Evolutionary conservation across 495 filamentous ascomycete species (phyloP), one percentile per base, ranked within the genome.

Genomic region (Neurospora sp.): DNA sequence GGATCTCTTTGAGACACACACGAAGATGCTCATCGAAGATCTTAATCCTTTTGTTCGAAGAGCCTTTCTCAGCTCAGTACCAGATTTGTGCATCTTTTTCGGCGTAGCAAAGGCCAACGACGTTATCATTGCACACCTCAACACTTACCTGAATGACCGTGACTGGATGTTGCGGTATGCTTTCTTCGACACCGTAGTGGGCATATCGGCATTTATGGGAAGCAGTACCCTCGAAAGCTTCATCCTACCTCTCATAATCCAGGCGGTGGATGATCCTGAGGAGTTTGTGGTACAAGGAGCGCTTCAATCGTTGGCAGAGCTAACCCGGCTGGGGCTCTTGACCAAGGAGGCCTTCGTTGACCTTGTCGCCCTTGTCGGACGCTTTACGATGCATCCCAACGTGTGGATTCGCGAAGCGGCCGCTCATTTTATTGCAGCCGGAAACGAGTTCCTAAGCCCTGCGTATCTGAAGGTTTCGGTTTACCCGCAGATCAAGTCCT

Each of bases 151-250:
- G 8, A 99, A 99, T 75, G 96, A 98, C 76, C 88, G 90, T 70
- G 94, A 98, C 78, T 99, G 96, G 96, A 92, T 93, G 79, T 83
- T 99, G 31, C 97, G 97, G 79, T 97, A 93, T 77, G 94, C 96
- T 22, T 98, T 98, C 78, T 97, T 99, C 75, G 93, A 97, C 74
- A 93, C 94, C 0, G 94, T 98, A 22, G 92, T 98, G 22, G 94
- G 94, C 10, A 96, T 99, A 71, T 93, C 94, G 16, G 89, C 92
- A 0, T 98, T 97, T 74, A 85, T 98, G 45, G 96, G 96, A 7
- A 92, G 90, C 69, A 90, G 88, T 16, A 94, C 91, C 71, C 81
- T 98, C 70, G 96, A 99, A 80, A 95, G 97, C 73, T 99, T 97
- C 77, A 97, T 98, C 68, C 86, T 99, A 45, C 96, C 96, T 2